Percentiles rank a stretch among this genome's conserved stretches.
Conservation (phyloP, 2,329 filamentous ascomycete genomes). For the Chaetothyriales sp. region DNA sequence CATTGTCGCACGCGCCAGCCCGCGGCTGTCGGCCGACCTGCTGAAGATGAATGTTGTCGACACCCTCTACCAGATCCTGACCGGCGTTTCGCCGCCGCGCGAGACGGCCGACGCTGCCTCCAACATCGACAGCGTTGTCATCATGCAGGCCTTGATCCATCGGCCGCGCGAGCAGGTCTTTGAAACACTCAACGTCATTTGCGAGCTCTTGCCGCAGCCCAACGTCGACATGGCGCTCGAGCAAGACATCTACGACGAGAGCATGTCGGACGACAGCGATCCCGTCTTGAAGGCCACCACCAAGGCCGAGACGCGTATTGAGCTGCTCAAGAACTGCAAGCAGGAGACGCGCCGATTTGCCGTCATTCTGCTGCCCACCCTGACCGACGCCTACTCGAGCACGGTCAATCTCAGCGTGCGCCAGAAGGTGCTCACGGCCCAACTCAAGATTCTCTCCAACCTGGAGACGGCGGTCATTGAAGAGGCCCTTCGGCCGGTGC, state of each 20-base stretch:
- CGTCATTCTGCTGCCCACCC: conserved; percentile 79
- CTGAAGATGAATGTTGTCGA: conserved; percentile 96
- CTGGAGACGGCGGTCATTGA: conserved; percentile 73
- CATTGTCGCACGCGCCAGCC: conserved; percentile 79
- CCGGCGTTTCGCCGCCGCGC: conserved; percentile 79
- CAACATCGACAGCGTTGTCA: conserved; percentile 89
- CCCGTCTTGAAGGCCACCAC: conserved; percentile 18
- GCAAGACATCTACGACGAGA: conserved; percentile 21
- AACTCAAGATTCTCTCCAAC: conserved; percentile 95
- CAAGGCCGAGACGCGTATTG: conserved; percentile 59
- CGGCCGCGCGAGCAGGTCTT: conserved; percentile 90
- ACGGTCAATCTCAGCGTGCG: conserved; percentile 91
- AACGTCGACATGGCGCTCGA: conserved; percentile 31
- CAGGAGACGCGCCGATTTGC: conserved; percentile 81
- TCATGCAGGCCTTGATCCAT: conserved; percentile 97
- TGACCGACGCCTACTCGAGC: conserved; percentile 94
- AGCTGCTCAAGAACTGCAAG: conserved; percentile 69
- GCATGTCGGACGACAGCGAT: conserved; percentile 28
- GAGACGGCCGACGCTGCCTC: conserved; percentile 63
- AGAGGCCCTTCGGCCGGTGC: conserved; percentile 73
- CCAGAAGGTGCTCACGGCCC: conserved; percentile 88
- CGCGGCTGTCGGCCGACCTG: conserved; percentile 71
- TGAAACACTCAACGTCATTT: conserved; percentile 94
- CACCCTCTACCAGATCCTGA: conserved; percentile 92
- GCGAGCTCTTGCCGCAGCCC: conserved; percentile 73